phyloP scores from a whole-genome alignment of 495 filamentous ascomycete genomes.

The Letharia columbiana region DNA sequence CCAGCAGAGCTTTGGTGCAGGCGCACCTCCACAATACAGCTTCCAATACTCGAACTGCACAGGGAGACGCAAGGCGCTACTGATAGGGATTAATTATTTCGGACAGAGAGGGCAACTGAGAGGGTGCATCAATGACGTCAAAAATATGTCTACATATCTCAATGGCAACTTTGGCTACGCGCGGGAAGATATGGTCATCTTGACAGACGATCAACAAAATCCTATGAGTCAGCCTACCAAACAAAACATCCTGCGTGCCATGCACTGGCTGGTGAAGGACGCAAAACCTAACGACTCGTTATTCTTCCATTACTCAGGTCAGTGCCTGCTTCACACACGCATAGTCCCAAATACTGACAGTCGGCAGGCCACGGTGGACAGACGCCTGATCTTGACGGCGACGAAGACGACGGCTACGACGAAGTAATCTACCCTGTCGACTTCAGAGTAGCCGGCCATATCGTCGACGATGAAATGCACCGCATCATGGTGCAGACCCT shows the following conservation, averaged over 20 bases:
- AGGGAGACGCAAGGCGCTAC: slow-evolving; percentile 79
- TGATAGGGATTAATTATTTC: slow-evolving; percentile 99
- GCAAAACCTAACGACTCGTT: slow-evolving; percentile 89
- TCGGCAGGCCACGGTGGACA: slow-evolving; percentile 82
- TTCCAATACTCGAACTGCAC: slow-evolving; percentile 93
- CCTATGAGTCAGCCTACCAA: slow-evolving; percentile 96
- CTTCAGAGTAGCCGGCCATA: slow-evolving; percentile 81
- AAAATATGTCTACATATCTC: slow-evolving; percentile 92
- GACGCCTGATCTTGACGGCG: slow-evolving; percentile 89
- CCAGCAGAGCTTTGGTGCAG: slow-evolving; percentile 59
- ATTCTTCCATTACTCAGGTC: slow-evolving; percentile 98
- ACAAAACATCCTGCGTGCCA: slow-evolving; percentile 88
- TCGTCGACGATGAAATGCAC: slow-evolving; percentile 98
- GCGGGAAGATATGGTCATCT: slow-evolving; percentile 93
- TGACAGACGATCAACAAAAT: slow-evolving; percentile 96
- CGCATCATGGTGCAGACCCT: slow-evolving; percentile 87
- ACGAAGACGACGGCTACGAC: slow-evolving; percentile 92
- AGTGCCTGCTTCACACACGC: slow-evolving; percentile 24
- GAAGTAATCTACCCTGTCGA: slow-evolving; percentile 98
- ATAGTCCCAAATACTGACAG: slow-evolving; percentile 3
- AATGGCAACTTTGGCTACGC: slow-evolving; percentile 88
- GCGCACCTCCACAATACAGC: slow-evolving; percentile 67
- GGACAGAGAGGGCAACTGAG: slow-evolving; percentile 82
- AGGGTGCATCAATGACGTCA: slow-evolving; percentile 97
- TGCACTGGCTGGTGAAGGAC: slow-evolving; percentile 98